Evolutionary conservation across 1,139 yeast genomes (phyloP).

Genomic region (Blastobotrys serpentis): DNA sequence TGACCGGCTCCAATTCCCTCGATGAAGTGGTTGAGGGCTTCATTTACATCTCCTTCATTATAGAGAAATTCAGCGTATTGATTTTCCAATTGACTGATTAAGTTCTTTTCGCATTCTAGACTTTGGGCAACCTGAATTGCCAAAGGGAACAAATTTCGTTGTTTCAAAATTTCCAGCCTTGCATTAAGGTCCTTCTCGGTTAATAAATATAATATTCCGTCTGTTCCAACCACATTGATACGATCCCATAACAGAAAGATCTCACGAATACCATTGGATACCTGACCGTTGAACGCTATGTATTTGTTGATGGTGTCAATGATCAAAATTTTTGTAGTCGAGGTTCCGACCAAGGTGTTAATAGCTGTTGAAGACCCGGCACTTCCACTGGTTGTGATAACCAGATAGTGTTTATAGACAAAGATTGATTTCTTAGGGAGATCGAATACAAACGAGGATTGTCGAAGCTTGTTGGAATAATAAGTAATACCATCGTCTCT

Average conservation of each 20-base stretch:
- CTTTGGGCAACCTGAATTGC: slow-evolving; percentile 71
- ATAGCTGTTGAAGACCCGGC: slow-evolving; percentile 18
- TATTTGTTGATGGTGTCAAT: slow-evolving; percentile 69
- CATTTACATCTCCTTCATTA: slow-evolving; percentile 60
- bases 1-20: slow-evolving; percentile 49
- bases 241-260: slow-evolving; percentile 57
- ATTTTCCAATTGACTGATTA: slow-evolving; percentile 55
- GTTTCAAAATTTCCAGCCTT: slow-evolving; percentile 68
- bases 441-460: slow-evolving; percentile 58
- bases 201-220: slow-evolving; percentile 70
- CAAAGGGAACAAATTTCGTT: slow-evolving; percentile 66
- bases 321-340: slow-evolving; percentile 53
- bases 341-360: slow-evolving; percentile 30
- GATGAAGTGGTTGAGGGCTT: slow-evolving; percentile 69
- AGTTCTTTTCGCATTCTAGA: slow-evolving; percentile 40
- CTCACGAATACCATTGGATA: slow-evolving; percentile 61
- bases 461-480: slow-evolving; percentile 56
- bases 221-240: slow-evolving; percentile 62
- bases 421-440: slow-evolving; percentile 56
- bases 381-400: slow-evolving; percentile 51
- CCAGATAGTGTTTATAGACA: slow-evolving; percentile 50
- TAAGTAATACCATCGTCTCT: slow-evolving; percentile 51
- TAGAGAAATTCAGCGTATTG: slow-evolving; percentile 73
- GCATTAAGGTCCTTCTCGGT: slow-evolving; percentile 65
- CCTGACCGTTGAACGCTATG: slow-evolving; percentile 65